phyloP scores from a whole-genome alignment of 2,329 filamentous ascomycete species.

The Neoascochyta sp. region DNA sequence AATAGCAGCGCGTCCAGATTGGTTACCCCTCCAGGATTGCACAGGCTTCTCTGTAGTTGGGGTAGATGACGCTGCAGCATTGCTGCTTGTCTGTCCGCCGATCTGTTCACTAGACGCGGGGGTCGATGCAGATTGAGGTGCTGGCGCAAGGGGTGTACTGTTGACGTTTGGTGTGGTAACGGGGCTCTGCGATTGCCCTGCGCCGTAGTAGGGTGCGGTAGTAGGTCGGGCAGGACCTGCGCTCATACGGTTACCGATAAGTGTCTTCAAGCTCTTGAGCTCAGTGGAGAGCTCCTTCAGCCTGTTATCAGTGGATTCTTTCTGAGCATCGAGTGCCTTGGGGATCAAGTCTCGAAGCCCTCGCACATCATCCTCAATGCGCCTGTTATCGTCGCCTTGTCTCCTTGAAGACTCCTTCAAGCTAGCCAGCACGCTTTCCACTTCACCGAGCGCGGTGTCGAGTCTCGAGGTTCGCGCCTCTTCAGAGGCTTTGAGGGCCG shows the following conservation, averaged over 20 bases:
- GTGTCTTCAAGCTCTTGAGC: constrained; percentile 85
- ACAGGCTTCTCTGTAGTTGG: constrained; percentile 29
- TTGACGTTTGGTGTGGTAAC: constrained; percentile 26
- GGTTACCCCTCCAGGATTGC: constrained; percentile 8
- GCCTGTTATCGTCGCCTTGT: constrained; percentile 81
- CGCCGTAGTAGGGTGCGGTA: constrained; percentile 23
- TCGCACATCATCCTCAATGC: constrained; percentile 81
- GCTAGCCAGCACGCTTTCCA: constrained; percentile 77
- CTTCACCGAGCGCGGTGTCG: constrained; percentile 74
- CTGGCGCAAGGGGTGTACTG: constrained; percentile 18
- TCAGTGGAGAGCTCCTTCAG: constrained; percentile 83
- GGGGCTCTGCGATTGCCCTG: constrained; percentile 15
- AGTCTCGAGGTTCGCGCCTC: constrained; percentile 77
- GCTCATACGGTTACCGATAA: constrained; percentile 64
- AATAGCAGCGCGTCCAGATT: constrained; percentile 43
- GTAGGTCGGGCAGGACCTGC: constrained; percentile 28
- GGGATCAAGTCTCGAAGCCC: constrained; percentile 81
- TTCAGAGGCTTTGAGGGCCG: constrained; percentile 81
- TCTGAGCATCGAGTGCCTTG: constrained; percentile 81
- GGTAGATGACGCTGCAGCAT: constrained; percentile 14
- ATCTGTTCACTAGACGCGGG: constrained; percentile 20
- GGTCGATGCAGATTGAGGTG: constrained; percentile 11
- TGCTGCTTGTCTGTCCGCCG: constrained; percentile 22
- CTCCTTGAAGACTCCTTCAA: constrained; percentile 77
- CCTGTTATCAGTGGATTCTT: constrained; percentile 74